Evolutionary conservation across 176 grass and related monocot genomes (phyloP).

Genomic region (Oryza coarctata): DNA sequence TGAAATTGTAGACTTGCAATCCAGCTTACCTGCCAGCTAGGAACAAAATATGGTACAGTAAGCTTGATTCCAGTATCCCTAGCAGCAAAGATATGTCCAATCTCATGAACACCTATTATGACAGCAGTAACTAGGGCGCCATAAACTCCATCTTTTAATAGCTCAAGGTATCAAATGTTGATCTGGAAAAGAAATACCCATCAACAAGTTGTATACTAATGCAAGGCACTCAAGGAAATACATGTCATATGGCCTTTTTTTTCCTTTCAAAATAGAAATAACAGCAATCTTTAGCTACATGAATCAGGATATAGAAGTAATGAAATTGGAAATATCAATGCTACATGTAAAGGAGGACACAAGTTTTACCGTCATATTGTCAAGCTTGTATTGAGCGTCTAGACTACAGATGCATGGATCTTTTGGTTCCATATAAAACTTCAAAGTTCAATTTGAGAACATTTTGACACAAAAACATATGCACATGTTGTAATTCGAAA

Average conservation of each 20-base stretch:
- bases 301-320: not conserved
- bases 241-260: not conserved
- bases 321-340: not conserved
- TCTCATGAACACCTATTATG: conserved; percentile 84
- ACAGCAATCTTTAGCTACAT: not conserved
- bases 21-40: conserved; percentile 93
- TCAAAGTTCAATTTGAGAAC: conserved; percentile 3
- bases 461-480: not conserved
- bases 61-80: conserved; percentile 89
- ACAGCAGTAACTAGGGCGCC: conserved; percentile 74
- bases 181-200: conserved; percentile 53
- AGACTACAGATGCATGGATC: not conserved
- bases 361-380: not conserved
- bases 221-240: not conserved
- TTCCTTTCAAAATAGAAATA: not conserved
- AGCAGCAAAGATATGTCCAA: conserved; percentile 83
- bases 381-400: not conserved
- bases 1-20: conserved; percentile 18
- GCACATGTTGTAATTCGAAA: not conserved
- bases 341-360: not conserved
- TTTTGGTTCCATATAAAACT: not conserved
- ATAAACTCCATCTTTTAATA: conserved; percentile 83
- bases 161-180: conserved; percentile 84
- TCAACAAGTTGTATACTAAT: conserved; percentile 23
- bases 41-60: conserved; percentile 92